These are phyloP conservation scores for Apostasia ramifera DNA, from an alignment of 106 monocot genomes.

Conservation along the genomic window DNA sequence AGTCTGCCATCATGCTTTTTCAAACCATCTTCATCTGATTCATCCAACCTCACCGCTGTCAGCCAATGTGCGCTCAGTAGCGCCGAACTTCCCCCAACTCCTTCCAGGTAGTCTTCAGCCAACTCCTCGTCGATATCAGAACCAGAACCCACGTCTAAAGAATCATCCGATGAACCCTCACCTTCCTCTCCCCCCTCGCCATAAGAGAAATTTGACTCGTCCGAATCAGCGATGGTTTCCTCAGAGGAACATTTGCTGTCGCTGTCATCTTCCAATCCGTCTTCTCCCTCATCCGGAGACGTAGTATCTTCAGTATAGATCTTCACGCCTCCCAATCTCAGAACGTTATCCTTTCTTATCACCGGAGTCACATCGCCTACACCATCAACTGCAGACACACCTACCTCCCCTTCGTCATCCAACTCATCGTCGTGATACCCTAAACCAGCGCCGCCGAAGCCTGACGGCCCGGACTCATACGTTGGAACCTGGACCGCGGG, in stretches of 20 bases:
- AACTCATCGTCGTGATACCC: slow-evolving; percentile 32
- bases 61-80: slow-evolving; percentile 45
- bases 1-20: slow-evolving; percentile 26
- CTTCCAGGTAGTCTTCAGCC: slow-evolving; percentile 71
- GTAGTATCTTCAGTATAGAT: slow-evolving; percentile 82
- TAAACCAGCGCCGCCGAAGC: slow-evolving; percentile 29
- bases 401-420: slow-evolving; percentile 15
- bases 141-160: slow-evolving; percentile 22
- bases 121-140: slow-evolving; percentile 72
- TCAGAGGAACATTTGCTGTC: slow-evolving; percentile 1
- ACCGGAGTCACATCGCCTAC: slow-evolving; percentile 14
- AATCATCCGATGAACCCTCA: slow-evolving; percentile 8
- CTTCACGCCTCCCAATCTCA: slow-evolving; percentile 75
- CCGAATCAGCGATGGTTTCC: slow-evolving; percentile 9
- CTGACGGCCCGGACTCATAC: slow-evolving; percentile 34
- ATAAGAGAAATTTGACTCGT: slow-evolving; percentile 12
- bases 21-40: slow-evolving; percentile 16
- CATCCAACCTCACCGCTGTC: slow-evolving; percentile 21
- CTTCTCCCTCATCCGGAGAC: slow-evolving; percentile 54
- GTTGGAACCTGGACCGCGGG: slow-evolving; percentile 9
- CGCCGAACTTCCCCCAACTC: slow-evolving; percentile 59
- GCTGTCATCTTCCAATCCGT: slow-evolving; percentile 14
- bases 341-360: slow-evolving; percentile 35
- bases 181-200: slow-evolving; percentile 15
- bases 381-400: background rate